phyloP scores from a whole-genome alignment of 148 eudicot genomes.

The Selenicereus undatus region DNA sequence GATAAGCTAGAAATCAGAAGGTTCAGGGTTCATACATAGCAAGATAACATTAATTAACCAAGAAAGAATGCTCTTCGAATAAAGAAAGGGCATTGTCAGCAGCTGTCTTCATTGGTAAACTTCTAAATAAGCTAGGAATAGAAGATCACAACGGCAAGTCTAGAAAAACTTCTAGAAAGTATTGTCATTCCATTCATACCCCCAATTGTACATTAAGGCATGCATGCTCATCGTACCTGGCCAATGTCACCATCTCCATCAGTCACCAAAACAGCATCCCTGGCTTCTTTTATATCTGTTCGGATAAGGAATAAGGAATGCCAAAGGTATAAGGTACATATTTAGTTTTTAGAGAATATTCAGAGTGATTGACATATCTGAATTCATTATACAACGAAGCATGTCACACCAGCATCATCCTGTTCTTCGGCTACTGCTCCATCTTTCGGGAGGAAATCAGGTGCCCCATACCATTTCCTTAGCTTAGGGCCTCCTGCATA shows the following conservation, averaged over 20 bases:
- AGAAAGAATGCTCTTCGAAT: too few relatives aligned
- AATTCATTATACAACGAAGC: background rate
- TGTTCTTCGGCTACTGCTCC: slow-evolving; percentile 54
- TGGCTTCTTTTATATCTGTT: slow-evolving; percentile 57
- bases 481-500: slow-evolving; percentile 87
- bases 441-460: slow-evolving; percentile 66
- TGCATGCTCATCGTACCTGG: slow-evolving; percentile 49
- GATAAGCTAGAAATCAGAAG: slow-evolving; percentile 32
- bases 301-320: background rate
- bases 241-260: slow-evolving; percentile 96
- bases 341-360: background rate
- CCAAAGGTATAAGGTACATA: background rate
- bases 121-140: too few relatives aligned
- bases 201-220: background rate
- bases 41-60: background rate
- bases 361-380: background rate
- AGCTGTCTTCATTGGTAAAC: too few relatives aligned
- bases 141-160: too few relatives aligned
- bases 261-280: slow-evolving; percentile 84
- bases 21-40: slow-evolving; percentile 23
- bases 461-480: slow-evolving; percentile 99
- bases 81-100: background rate
- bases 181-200: too few relatives aligned
- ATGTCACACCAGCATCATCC: slow-evolving; percentile 30
- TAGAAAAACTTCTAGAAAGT: too few relatives aligned